Evolutionary conservation across 139 green algal species (phyloP), one percentile per base, ranked within the genome.

Genomic region (Pseudopediastrum boryanum): DNA sequence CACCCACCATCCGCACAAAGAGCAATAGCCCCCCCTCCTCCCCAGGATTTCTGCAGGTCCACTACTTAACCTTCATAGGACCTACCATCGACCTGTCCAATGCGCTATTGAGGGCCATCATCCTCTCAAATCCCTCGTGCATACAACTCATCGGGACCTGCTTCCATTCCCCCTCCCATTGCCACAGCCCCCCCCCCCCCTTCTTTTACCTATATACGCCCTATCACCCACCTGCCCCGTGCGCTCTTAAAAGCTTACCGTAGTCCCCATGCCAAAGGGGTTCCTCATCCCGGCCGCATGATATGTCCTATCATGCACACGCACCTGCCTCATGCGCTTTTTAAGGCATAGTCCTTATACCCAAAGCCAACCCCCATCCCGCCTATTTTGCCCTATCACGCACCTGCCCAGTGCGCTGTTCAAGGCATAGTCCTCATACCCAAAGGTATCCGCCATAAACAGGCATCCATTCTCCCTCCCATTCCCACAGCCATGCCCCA

Each of bases 361-460:
- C 48, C 48, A 16, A 19, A 16, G 19, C 19, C 48, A 58, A 58
- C 48, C 48, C 48, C 16, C 16, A 58, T 19, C 48, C 19, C 16
- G 48, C 48, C 19, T 58, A 19, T 16, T 58, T 58, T 58, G 48
- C 16, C 48, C 48, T 19, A 58, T 16, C 16, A 58, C 48, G 48
- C 16, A 16, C 48, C 16, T 58, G 5, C 94, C 94, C 66, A 97
- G 80, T 3, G 92, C 93, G 16, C 77, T 90, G 87, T 96, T 92
- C 44, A 98, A 86, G 46, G 88, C 51, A 78, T 96, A 98, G 88
- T 98, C 94, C 10, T 88, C 71, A 74, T 93, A 89, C 51, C 68
- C 93, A 78, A 97, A 96, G 9, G 85, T 80, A 77, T 98, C 94
- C 41, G 95, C 92, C 76, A 98, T 16, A 58, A 19, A 16, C 48